Conservation (phyloP, 768 basidiomycete species). For the Mycena alexandri region DNA sequence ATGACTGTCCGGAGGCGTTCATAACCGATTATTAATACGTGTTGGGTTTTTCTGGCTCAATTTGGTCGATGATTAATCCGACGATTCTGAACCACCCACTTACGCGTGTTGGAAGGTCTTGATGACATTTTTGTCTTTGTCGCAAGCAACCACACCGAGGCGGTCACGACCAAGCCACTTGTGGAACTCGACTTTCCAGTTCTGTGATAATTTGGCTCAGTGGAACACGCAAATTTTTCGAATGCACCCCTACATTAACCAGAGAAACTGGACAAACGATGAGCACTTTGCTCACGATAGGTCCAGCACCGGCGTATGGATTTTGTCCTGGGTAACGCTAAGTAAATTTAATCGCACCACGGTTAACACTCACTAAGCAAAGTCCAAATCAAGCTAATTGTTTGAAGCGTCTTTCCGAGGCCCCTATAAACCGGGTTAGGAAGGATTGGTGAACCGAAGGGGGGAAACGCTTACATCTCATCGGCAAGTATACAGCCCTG, state of each 20-base stretch:
- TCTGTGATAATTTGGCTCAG: conserved; percentile 58
- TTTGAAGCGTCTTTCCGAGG: conserved; percentile 97
- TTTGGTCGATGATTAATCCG: conserved; percentile 8
- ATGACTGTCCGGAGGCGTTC: conserved; percentile 88
- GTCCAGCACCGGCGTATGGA: conserved; percentile 70
- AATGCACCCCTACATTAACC: conserved; percentile 69
- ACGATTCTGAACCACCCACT: conserved; percentile 40
- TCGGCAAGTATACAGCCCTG: conserved; percentile 97
- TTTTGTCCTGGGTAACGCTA: conserved; percentile 77
- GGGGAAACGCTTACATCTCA: conserved; percentile 76
- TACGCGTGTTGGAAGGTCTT: conserved; percentile 83
- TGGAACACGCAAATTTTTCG: not conserved
- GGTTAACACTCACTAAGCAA: conserved; percentile 75
- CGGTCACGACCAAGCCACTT: conserved; percentile 86
- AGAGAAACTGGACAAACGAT: conserved; percentile 96
- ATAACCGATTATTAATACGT: conserved; percentile 95
- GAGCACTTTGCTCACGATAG: conserved; percentile 82
- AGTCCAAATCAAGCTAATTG: conserved; percentile 94
- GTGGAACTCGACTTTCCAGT: conserved; percentile 95
- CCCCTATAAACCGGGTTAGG: conserved; percentile 67
- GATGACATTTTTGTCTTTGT: conserved; percentile 63
- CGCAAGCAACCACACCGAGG: conserved; percentile 59
- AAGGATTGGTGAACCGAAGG: conserved; percentile 22
- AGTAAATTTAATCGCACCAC: conserved; percentile 5
- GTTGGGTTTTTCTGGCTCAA: conserved; percentile 71